These are phyloP conservation scores for Trametes elegans DNA, from an alignment of 768 basidiomycete genomes.

Conservation along the genomic window DNA sequence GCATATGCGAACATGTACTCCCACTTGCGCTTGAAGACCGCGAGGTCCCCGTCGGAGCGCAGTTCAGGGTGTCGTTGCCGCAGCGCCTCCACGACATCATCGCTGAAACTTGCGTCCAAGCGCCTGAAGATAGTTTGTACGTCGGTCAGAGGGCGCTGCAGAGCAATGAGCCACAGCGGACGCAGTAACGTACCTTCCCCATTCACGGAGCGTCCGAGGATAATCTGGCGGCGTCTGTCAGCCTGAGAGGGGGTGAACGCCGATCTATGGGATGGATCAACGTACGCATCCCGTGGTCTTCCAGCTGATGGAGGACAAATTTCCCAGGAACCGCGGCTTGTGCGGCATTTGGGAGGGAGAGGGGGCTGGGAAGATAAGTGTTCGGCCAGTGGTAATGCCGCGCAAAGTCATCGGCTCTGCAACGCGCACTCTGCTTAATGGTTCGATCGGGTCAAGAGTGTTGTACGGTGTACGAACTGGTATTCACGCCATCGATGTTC, in stretches of 20 bases:
- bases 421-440: too few relatives aligned
- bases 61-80: conserved; percentile 57
- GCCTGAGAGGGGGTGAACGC: not conserved
- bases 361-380: conserved; percentile 3
- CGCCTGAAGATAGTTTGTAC: conserved; percentile 1
- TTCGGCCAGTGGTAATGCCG: conserved; percentile 9
- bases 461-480: not conserved
- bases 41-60: conserved; percentile 50
- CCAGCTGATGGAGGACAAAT: not conserved
- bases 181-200: conserved; percentile 36
- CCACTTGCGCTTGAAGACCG: conserved; percentile 74
- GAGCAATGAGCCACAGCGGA: not conserved
- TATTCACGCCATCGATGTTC: conserved; percentile 24
- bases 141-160: not conserved
- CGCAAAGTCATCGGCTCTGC: conserved; percentile 8
- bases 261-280: not conserved
- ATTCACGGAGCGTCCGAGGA: conserved; percentile 27
- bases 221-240: conserved; percentile 7
- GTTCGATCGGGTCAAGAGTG: not conserved
- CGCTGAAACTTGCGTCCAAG: conserved; percentile 46
- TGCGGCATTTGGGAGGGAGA: not conserved
- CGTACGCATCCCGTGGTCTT: not conserved
- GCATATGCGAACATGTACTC: conserved; percentile 77
- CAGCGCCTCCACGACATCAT: conserved; percentile 40
- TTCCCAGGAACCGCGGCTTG: not conserved